Evolutionary conservation across 495 filamentous ascomycete genomes (phyloP).

Genomic region (Penicillium flavigenum): DNA sequence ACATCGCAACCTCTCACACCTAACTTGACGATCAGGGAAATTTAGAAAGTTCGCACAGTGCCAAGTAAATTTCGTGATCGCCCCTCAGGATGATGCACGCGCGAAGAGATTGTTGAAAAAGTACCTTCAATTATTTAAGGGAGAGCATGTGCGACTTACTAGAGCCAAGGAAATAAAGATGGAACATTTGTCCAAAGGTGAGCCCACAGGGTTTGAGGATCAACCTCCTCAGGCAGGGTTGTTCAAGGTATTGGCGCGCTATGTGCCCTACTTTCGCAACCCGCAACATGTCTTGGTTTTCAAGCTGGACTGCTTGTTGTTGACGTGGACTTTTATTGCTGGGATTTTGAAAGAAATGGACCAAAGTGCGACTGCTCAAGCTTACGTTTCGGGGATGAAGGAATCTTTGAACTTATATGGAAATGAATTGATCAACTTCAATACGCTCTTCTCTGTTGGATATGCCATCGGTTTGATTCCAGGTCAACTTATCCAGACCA

Average conservation of each 20-base stretch:
- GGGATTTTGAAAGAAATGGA: conserved; percentile 14
- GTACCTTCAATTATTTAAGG: neutral
- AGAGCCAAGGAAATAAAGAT: neutral
- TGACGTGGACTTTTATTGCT: conserved; percentile 16
- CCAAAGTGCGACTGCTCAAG: conserved; percentile 10
- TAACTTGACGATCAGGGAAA: neutral
- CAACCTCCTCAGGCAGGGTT: neutral
- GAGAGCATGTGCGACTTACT: neutral
- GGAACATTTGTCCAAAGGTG: neutral
- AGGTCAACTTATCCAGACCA: conserved; percentile 11
- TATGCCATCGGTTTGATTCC: conserved; percentile 12
- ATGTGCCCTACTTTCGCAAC: conserved; percentile 7
- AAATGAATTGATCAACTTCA: conserved; percentile 12
- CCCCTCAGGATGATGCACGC: conserved; percentile 2
- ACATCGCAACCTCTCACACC: neutral
- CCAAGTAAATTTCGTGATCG: conserved; percentile 11
- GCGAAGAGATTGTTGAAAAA: neutral
- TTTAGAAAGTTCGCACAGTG: neutral
- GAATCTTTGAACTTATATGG: conserved; percentile 8
- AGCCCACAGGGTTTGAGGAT: neutral
- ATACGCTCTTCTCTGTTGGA: conserved; percentile 6
- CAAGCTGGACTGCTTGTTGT: conserved; percentile 9
- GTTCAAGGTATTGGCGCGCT: neutral
- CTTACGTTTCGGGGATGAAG: conserved; percentile 12
- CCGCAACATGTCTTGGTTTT: conserved; percentile 10